phyloP scores from a whole-genome alignment of 495 filamentous ascomycete genomes.

The Trichodelitschia bisporula region DNA sequence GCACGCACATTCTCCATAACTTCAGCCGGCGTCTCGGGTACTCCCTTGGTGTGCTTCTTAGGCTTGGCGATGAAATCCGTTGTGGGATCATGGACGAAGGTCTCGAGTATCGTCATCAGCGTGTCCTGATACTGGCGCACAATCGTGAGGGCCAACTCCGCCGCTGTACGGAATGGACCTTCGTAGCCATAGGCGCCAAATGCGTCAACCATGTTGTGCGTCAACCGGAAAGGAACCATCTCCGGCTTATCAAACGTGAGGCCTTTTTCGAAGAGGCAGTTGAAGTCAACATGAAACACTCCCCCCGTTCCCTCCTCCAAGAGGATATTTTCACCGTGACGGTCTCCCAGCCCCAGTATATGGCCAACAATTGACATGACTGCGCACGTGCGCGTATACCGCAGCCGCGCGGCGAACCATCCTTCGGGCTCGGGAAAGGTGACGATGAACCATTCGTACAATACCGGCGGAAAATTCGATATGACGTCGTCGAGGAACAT shows the following conservation, averaged over 20 bases:
- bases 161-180: constrained; percentile 75
- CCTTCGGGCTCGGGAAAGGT: constrained; percentile 78
- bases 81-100: constrained; percentile 90
- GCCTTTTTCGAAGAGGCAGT: constrained; percentile 98
- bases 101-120: constrained; percentile 87
- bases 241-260: constrained; percentile 89
- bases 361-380: constrained; percentile 97
- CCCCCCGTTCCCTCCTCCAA: constrained; percentile 89
- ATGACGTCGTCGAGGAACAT: constrained; percentile 50
- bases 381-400: constrained; percentile 78
- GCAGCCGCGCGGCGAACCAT: constrained; percentile 79
- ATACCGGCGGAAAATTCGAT: constrained; percentile 48
- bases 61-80: constrained; percentile 59
- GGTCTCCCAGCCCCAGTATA: constrained; percentile 82
- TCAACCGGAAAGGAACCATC: constrained; percentile 88
- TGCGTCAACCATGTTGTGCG: constrained; percentile 93
- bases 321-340: constrained; percentile 94
- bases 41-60: constrained; percentile 36
- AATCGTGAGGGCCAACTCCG: constrained; percentile 66
- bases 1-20: constrained; percentile 72
- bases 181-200: constrained; percentile 88
- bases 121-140: constrained; percentile 81
- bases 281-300: constrained; percentile 95
- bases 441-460: constrained; percentile 86
- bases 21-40: constrained; percentile 67